Evolutionary conservation across 495 filamentous ascomycete genomes (phyloP), one percentile per base, ranked within the genome.

Genomic region (Chaetomium fimeti): DNA sequence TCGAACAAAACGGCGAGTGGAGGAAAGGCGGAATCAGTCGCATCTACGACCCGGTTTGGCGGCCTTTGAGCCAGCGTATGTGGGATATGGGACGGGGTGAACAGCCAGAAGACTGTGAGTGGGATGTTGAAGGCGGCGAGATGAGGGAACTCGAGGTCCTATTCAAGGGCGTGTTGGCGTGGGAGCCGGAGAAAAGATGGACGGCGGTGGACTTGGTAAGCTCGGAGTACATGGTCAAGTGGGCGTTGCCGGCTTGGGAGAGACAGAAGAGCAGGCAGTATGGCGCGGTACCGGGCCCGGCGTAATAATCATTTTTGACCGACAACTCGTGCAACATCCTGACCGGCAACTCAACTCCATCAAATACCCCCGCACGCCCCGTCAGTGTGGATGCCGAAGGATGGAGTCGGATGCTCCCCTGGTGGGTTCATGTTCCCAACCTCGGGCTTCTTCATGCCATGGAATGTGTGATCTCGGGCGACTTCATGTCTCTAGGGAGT

Each of bases 171-270:
- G 75, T 77, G 74, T 54, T 77, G 68, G 57, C 66, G 40, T 78
- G 69, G 71, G 75, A 77, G 62, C 76, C 75, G 28, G 49, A 63
- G n/a, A 68, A 74, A 67, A 73, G 75, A 62, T 66, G 70, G 45
- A 74, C 69, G 22, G 71, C 66, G 43, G 72, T 74, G 60, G 64
- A 73, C 67, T 45, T 76, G 45, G 29, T 65, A 43, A 24, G 24
- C 22, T 66, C 64, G 11, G 63, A 66, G 56, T 57, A 65, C 40
- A 65, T 69, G 64, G 52, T 64, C 12, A 67, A 60, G 28, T 67
- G 62, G 66, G 66, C 62, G 27, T 53, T 68, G 51, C 54, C 58
- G 42, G 58, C 63, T 38, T 66, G 64, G 64, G 58, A 61, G 42
- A 66, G 64, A 28, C 52, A 66, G 25, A 27, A 9, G 4, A 25